Evolutionary conservation across 805 yeast species (phyloP).

Genomic region (Myxozyma kluyveri): DNA sequence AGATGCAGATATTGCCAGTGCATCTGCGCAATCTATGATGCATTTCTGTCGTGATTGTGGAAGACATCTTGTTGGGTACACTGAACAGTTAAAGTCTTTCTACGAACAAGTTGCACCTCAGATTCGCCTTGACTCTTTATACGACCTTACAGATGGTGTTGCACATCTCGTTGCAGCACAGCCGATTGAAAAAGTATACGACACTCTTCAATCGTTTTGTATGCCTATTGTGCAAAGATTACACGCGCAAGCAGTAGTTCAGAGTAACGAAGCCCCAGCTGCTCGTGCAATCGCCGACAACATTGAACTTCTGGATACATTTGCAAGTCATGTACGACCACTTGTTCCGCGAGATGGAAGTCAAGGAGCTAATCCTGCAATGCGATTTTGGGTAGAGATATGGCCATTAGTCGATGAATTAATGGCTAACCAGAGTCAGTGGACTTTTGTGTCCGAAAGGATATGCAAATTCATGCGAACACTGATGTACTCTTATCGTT

Average conservation of each 20-base stretch:
- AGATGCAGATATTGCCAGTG: conserved; percentile 58
- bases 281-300: conserved; percentile 62
- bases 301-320: conserved; percentile 64
- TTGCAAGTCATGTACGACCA: conserved; percentile 52
- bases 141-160: conserved; percentile 84
- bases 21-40: conserved; percentile 92
- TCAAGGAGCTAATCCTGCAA: conserved; percentile 44
- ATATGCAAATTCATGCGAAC: conserved; percentile 64
- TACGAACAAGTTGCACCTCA: conserved; percentile 56
- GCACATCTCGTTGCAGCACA: conserved; percentile 74
- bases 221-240: conserved; percentile 54
- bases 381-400: conserved; percentile 52
- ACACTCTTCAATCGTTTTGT: conserved; percentile 60
- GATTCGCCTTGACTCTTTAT: conserved; percentile 65
- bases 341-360: conserved; percentile 37
- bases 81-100: conserved; percentile 72
- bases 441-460: conserved; percentile 69
- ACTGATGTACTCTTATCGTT: conserved; percentile 60
- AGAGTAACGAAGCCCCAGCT: conserved; percentile 40
- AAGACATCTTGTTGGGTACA: conserved; percentile 55
- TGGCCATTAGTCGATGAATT: conserved; percentile 59
- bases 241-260: conserved; percentile 28
- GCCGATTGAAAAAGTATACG: conserved; percentile 48
- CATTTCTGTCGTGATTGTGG: conserved; percentile 88
- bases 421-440: conserved; percentile 55